Base-by-base conservation (phyloP, 306 rosid species). In the Geum urbanum region DNA sequence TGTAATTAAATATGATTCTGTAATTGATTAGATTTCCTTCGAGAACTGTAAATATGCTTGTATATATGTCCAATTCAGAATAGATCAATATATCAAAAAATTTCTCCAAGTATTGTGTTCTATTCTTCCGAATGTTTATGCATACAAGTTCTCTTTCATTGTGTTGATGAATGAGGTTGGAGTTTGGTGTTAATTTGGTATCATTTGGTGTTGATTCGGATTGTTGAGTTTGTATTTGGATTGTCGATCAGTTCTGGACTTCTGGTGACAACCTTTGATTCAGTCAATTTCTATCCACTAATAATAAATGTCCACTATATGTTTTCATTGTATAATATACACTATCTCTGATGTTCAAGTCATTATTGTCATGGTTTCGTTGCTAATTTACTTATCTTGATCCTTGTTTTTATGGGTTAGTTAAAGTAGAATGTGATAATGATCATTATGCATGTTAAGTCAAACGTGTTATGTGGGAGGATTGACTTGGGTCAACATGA, bases 101-200 rank as follows among this genome's bases (percentile, higher is more conserved):
- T n/a, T n/a, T n/a, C n/a, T n/a, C n/a, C n/a, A n/a, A n/a, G n/a
- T n/a, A n/a, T n/a, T n/a, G n/a, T n/a, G n/a, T n/a, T n/a, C 12
- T n/a, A 4, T 27, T 45, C 70, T 57, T 66, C 12, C 19, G 54
- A 24, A 10, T 57, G 45, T 64, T 45, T 66, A 47, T 60, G 65
- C 66, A 60, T 27, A 45, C 48, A 18, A 62, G 8, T 60, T 60
- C 6, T 62, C 67, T 62, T 62, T 37, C n/a, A 62, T 40, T 62
- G n/a, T 61, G 15, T 19, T 15, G 40, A 40, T 40, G 27, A 40
- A 39, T n/a, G 67, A 62, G 41, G 32, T 13, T 69, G 19, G 65
- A 35, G 45, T 59, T 59, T 59, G 22, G 22, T 59, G 65, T 37
- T 16, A 41, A 35, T 59, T 15, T 6, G 13, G 45, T 14, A n/a